phyloP scores from a whole-genome alignment of 306 rosid species.

The Chamaecrista fasciculata region DNA sequence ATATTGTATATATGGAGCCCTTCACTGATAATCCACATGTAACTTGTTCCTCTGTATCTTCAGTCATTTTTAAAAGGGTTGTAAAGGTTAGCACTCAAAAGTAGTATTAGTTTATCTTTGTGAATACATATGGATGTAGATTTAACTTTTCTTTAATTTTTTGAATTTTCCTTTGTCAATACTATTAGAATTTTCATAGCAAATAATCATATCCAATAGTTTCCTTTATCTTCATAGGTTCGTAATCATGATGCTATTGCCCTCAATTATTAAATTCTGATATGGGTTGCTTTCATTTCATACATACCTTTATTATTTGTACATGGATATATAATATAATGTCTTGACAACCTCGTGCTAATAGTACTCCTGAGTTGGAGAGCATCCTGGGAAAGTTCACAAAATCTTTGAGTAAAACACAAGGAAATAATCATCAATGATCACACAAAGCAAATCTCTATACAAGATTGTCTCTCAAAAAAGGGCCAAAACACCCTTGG shows the following conservation, averaged over 20 bases:
- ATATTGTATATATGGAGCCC: background rate
- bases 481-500: conserved; percentile 23
- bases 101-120: too few relatives aligned
- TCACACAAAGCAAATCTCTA: conserved; percentile 22
- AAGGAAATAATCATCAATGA: conserved; percentile 39
- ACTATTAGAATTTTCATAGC: background rate
- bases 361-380: conserved; percentile 21
- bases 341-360: conserved; percentile 20
- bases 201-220: background rate
- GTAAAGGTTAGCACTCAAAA: conserved; percentile 12
- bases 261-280: conserved; percentile 13
- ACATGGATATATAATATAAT: conserved; percentile 29
- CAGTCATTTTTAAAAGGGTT: conserved; percentile 2
- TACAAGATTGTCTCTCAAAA: conserved; percentile 29
- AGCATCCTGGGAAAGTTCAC: conserved; percentile 37
- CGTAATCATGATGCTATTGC: too few relatives aligned
- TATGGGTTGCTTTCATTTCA: conserved; percentile 2
- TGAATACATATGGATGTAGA: background rate
- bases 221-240: background rate
- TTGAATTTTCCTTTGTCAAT: conserved; percentile 1
- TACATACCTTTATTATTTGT: conserved; percentile 19
- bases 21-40: background rate
- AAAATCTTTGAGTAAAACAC: conserved; percentile 41
- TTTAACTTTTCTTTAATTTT: background rate
- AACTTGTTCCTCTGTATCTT: background rate